A percentile compares a stretch with the other conserved stretches of the same genome.
Conservation (phyloP, 2,329 filamentous ascomycete genomes). For the Raffaelea albimanens region DNA sequence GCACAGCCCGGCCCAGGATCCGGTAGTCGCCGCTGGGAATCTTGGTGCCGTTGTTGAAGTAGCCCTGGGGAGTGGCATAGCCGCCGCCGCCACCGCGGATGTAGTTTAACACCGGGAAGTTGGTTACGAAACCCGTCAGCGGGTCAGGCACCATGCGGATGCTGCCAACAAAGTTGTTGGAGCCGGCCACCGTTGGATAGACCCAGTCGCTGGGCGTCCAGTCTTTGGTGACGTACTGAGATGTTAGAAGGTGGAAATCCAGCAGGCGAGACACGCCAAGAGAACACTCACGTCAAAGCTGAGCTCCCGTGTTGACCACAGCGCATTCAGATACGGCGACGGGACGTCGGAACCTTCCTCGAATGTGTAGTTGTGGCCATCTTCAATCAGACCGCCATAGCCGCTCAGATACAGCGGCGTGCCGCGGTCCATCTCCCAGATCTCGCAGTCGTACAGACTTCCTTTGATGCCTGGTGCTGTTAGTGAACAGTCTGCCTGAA, state of each 20-base stretch:
- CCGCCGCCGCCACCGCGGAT: not conserved
- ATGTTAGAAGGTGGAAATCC: not conserved
- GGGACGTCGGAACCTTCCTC: conserved; percentile 7
- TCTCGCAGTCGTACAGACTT: conserved; percentile 9
- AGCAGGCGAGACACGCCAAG: too few species aligned
- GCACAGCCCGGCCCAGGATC: conserved; percentile 11
- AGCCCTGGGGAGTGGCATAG: conserved; percentile 2
- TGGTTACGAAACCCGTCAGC: not conserved
- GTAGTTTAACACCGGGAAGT: conserved; percentile 4
- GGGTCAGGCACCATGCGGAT: conserved; percentile 1
- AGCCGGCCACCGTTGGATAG: conserved; percentile 7
- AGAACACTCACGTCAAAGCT: conserved; percentile 10
- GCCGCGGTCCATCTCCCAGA: conserved; percentile 13
- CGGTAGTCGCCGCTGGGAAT: conserved; percentile 13
- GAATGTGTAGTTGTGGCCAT: conserved; percentile 12
- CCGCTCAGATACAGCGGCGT: conserved; percentile 11
- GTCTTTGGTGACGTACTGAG: not conserved
- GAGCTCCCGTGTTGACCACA: conserved; percentile 12
- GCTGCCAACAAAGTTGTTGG: conserved; percentile 5
- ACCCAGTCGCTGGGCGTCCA: conserved; percentile 6
- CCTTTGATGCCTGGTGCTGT: conserved; percentile 9
- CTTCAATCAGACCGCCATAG: conserved; percentile 8
- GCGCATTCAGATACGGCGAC: conserved; percentile 11
- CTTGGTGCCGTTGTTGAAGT: conserved; percentile 7
- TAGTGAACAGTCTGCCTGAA: too few species aligned